These are phyloP conservation scores for Salisapilia sapeloensis DNA, from an alignment of 352 stramenopile species.

Conservation along the genomic window DNA sequence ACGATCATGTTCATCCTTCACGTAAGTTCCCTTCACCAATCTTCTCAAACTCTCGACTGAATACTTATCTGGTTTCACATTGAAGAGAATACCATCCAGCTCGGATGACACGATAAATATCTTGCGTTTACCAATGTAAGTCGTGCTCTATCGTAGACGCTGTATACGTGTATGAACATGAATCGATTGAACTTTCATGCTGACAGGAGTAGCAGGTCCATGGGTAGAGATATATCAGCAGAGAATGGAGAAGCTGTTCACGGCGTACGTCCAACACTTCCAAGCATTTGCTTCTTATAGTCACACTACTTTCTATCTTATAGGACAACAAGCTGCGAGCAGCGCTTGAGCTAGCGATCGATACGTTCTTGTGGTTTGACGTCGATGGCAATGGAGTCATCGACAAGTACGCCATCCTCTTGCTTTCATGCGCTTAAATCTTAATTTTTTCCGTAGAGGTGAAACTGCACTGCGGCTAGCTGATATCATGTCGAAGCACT, in stretches of 20 bases:
- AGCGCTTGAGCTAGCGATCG: conserved; percentile 63
- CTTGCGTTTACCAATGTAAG: conserved; percentile 64
- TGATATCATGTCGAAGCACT: conserved; percentile 48
- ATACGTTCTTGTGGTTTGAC: conserved; percentile 80
- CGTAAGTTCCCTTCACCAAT: conserved; percentile 10
- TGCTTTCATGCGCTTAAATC: not conserved
- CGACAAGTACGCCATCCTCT: conserved; percentile 18
- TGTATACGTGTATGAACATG: too few species aligned
- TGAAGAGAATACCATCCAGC: conserved; percentile 63
- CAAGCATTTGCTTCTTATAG: not conserved
- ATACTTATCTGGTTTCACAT: not conserved
- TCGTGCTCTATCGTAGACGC: too few species aligned
- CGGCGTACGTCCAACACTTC: too few species aligned
- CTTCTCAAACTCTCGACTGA: not conserved
- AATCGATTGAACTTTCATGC: too few species aligned
- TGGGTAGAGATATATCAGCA: too few species aligned
- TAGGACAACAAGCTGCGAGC: conserved; percentile 67
- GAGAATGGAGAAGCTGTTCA: too few species aligned
- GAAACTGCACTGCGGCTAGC: conserved; percentile 49
- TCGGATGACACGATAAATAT: conserved; percentile 56
- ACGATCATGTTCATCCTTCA: conserved; percentile 77
- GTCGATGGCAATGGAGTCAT: conserved; percentile 57
- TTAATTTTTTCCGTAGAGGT: conserved; percentile 7
- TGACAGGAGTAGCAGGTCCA: too few species aligned
- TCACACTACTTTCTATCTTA: not conserved